Evolutionary conservation across 2,329 filamentous ascomycete species (phyloP).

Genomic region (Plenodomus lindquistii): DNA sequence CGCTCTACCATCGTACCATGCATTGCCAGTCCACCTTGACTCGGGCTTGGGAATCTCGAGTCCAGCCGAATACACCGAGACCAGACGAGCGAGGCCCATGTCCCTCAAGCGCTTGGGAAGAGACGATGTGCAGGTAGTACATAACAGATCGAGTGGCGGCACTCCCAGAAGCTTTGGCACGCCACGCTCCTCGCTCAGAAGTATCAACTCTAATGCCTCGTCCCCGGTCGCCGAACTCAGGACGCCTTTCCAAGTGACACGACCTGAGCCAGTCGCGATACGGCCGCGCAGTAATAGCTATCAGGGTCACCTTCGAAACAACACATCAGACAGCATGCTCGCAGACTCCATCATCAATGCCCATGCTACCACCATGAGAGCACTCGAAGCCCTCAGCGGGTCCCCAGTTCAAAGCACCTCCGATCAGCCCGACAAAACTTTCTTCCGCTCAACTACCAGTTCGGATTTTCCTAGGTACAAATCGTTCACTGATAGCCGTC

Average conservation of each 20-base stretch:
- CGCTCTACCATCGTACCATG: constrained; percentile 18
- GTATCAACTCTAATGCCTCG: constrained; percentile 9
- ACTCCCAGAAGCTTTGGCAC: constrained; percentile 15
- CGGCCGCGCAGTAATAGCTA: background rate
- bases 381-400: constrained; percentile 22
- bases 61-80: constrained; percentile 1
- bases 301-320: constrained; percentile 17
- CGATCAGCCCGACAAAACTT: constrained; percentile 8
- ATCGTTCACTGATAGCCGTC: constrained; percentile 22
- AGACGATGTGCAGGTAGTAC: constrained; percentile 25
- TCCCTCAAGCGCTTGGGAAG: constrained; percentile 27
- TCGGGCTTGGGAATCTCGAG: constrained; percentile 5
- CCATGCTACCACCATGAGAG: constrained; percentile 34
- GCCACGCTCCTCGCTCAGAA: constrained; percentile 10
- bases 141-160: constrained; percentile 21
- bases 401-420: constrained; percentile 17
- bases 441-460: constrained; percentile 7
- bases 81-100: constrained; percentile 27
- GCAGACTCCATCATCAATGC: constrained; percentile 37
- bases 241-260: constrained; percentile 7
- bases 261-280: background rate
- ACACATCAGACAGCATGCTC: constrained; percentile 29
- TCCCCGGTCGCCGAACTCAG: constrained; percentile 6
- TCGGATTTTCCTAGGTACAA: constrained; percentile 10
- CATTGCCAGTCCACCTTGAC: constrained; percentile 9